Base-by-base conservation (phyloP, 2,329 filamentous ascomycete genomes). In the Malbranchea zuffiana region DNA sequence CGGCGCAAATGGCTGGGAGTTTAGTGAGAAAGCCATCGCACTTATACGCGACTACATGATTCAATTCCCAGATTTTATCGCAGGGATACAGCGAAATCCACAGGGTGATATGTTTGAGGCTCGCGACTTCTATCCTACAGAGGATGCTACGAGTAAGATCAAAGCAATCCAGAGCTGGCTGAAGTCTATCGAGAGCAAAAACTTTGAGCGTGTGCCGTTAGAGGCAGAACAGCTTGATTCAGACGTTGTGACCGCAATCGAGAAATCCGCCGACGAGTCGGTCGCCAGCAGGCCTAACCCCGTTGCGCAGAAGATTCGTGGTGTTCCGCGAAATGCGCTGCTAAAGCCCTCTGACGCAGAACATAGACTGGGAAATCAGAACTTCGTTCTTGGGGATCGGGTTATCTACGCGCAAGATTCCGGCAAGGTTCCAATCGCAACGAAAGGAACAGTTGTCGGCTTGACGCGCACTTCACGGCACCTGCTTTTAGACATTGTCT, bases 151-250 rank as follows among this genome's bases (percentile, higher is more conserved):
- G 34, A 61, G 72, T 32, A 84, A 84, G 54, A 80, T 98, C 55
- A 94, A 94, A 65, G 90, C 96, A 56, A 94, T 98, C 44, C 82
- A 78, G 17, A 75, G 79, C 21, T 98, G 88, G 88, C 70, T 98
- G 34, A 98, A 96, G 66, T 78, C 78, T 27, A 75, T 93, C 31
- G 83, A 95, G 57, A 82, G 83, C 1, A 93, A 85, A 70, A 82
- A 80, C 47, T 92, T 98, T 48, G 88, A 96, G 60, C 80, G 80
- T 46, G 90, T 98, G n/a, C 88, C 90, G 15, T 72, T 98, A 10
- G 90, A 98, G 51, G 90, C 90, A 1, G 84, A 95, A 56, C 92
- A 98, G 57, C 77, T 98, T 3, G 90, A 98, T 58, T 94, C 86
- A 0, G 81, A 86, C 42, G 75, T 86, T 10, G 90, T 96, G 44